Base-by-base conservation (phyloP, 805 yeast genomes). In the Alloascoidea africana region DNA sequence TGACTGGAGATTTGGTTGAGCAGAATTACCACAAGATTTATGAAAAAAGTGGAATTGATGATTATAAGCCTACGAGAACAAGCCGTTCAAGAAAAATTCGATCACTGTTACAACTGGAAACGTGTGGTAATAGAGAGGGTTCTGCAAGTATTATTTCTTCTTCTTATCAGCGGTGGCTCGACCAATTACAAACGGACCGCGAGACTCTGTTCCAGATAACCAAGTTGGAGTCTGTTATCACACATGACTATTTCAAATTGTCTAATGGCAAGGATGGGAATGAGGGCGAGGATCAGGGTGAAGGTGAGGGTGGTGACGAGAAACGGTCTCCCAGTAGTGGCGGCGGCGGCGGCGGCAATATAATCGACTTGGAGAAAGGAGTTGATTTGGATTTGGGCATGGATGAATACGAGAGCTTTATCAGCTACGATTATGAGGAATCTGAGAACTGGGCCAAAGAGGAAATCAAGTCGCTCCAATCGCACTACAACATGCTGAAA, bases 61-160 rank as follows among this genome's bases (percentile, higher is more conserved):
- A 23, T n/a, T 23, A 23, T 23, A 23, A 23, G 30, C 30, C 30
- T 23, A n/a, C n/a, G n/a, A n/a, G n/a, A n/a, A n/a, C n/a, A n/a
- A n/a, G n/a, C n/a, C n/a, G n/a, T n/a, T n/a, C n/a, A n/a, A n/a
- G n/a, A n/a, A 23, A 23, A 23, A 8, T 23, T 8, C 8, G n/a
- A 8, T 8, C 8, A 23, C n/a, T 23, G n/a, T 23, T 23, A 23
- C n/a, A 8, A 23, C n/a, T n/a, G 8, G 30, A 23, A 8, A 23
- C n/a, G n/a, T 8, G 8, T 23, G 8, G n/a, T 23, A n/a, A 23
- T 8, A 23, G n/a, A 8, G 30, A 8, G 13, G 30, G 30, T 8
- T 23, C 30, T 23, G 8, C 30, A 23, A 8, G 13, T 8, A 23
- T 23, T 8, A 23, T 23, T 23, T 8, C 8, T 23, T 8, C 8